These are phyloP conservation scores for Penicillium sclerotigenum DNA, from an alignment of 2,329 filamentous ascomycete genomes.

Conservation along the genomic window DNA sequence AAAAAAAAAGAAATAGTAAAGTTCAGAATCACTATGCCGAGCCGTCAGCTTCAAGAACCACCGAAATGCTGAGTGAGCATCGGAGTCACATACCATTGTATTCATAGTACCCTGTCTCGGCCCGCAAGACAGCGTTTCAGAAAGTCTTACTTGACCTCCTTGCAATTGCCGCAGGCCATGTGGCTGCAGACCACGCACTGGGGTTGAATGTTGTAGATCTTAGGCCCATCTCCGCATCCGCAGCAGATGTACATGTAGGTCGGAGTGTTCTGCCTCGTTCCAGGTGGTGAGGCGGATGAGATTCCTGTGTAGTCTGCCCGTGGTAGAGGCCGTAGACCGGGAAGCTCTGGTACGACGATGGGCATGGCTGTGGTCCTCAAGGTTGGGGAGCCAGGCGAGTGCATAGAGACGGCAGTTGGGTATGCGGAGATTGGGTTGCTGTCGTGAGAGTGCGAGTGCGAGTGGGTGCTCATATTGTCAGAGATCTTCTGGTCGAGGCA, in stretches of 20 bases:
- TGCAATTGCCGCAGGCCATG: constrained; percentile 29
- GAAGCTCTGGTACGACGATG: constrained; percentile 13
- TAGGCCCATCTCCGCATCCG: constrained; percentile 39
- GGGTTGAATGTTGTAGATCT: constrained; percentile 35
- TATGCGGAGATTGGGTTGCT: constrained; percentile 18
- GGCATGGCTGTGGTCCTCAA: constrained; percentile 9
- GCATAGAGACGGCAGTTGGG: constrained; percentile 12
- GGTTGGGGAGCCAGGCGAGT: background rate
- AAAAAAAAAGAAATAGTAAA: constrained; percentile 10
- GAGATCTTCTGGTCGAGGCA: constrained; percentile 17
- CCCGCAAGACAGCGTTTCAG: background rate
- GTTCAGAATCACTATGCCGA: constrained; percentile 11
- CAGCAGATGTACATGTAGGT: constrained; percentile 40
- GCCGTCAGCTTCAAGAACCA: constrained; percentile 5
- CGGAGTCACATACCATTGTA: constrained; percentile 13
- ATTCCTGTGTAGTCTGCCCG: background rate
- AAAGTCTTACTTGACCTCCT: constrained; percentile 28
- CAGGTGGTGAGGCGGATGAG: constrained; percentile 1
- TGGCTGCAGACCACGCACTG: constrained; percentile 36
- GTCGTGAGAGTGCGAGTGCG: constrained; percentile 9
- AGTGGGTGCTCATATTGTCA: constrained; percentile 3
- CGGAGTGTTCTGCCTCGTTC: constrained; percentile 6
- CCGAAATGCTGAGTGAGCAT: constrained; percentile 6
- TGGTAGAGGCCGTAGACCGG: constrained; percentile 13
- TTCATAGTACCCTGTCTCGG: constrained; percentile 2